A percentile compares a stretch with the other conserved stretches of the same genome.
Conservation (phyloP, 345 rosid genomes). For the Aquilaria sinensis region DNA sequence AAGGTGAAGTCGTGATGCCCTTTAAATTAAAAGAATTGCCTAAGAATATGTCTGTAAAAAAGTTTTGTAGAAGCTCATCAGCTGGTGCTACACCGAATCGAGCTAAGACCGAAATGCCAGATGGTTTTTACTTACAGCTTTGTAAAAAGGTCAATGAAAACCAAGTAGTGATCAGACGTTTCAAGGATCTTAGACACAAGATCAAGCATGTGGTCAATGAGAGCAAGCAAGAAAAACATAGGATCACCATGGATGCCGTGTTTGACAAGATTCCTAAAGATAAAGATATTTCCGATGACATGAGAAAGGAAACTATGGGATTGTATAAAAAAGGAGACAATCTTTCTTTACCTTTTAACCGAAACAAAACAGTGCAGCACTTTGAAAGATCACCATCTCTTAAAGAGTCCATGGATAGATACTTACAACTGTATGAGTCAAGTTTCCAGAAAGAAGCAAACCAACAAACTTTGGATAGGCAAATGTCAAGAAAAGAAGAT, state of each 20-base stretch:
- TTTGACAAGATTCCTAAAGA: conserved; percentile 71
- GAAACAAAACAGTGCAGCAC: conserved; percentile 9
- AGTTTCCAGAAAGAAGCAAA: conserved; percentile 42
- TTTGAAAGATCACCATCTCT: conserved; percentile 50
- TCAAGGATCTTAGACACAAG: conserved; percentile 66
- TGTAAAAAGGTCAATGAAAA: conserved; percentile 28
- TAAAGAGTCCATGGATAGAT: conserved; percentile 52
- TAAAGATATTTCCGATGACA: conserved; percentile 44
- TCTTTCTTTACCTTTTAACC: conserved; percentile 5
- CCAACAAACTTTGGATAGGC: conserved; percentile 21
- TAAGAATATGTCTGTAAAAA: conserved; percentile 12
- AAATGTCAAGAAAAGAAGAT: conserved; percentile 27
- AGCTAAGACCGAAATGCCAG: conserved; percentile 17
- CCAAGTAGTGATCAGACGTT: conserved; percentile 42
- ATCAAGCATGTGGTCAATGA: conserved; percentile 51
- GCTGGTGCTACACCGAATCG: conserved; percentile 28
- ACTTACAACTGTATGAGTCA: conserved; percentile 51
- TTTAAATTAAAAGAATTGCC: conserved; percentile 3
- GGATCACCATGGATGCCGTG: conserved; percentile 77
- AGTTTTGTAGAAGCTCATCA: conserved; percentile 18
- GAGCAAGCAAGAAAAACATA: conserved; percentile 51
- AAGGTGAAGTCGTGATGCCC: conserved; percentile 4
- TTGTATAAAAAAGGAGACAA: conserved; percentile 17
- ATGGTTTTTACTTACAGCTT: conserved; percentile 20
- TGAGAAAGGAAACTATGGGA: conserved; percentile 32